Percentiles rank a stretch among this genome's conserved stretches.
Conservation (phyloP, 306 rosid genomes). For the Arachis stenosperma region DNA sequence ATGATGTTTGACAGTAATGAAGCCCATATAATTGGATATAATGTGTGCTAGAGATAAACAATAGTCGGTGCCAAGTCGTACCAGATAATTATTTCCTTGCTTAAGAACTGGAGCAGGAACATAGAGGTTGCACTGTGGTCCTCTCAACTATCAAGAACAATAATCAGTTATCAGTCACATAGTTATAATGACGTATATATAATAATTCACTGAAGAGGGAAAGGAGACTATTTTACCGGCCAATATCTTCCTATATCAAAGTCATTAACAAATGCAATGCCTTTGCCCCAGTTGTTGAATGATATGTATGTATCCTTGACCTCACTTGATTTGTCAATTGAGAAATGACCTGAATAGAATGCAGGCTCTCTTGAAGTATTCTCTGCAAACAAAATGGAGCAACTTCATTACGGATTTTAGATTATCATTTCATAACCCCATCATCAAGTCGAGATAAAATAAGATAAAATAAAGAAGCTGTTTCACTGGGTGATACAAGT, state of each 20-base stretch:
- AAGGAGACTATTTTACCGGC: conserved; percentile 65
- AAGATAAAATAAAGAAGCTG: conserved; percentile 15
- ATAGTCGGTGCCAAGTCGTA: conserved; percentile 43
- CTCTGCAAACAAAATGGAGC: conserved; percentile 52
- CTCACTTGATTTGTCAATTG: conserved; percentile 53
- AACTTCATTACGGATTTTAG: conserved; percentile 31
- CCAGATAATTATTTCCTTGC: conserved; percentile 73
- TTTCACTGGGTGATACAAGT: not conserved
- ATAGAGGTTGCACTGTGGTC: conserved; percentile 94
- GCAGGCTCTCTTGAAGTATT: conserved; percentile 67
- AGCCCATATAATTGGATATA: not conserved
- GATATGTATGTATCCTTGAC: conserved; percentile 80
- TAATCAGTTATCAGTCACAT: conserved; percentile 8
- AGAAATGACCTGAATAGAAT: conserved; percentile 72
- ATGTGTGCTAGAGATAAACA: not conserved
- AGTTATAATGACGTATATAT: conserved; percentile 9
- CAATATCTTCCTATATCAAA: conserved; percentile 91
- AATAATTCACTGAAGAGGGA: conserved; percentile 18
- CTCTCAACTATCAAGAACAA: conserved; percentile 55
- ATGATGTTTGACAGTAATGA: not conserved
- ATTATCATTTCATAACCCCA: conserved; percentile 27
- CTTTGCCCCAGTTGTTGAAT: conserved; percentile 81
- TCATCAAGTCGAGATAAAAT: conserved; percentile 25
- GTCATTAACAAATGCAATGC: conserved; percentile 74
- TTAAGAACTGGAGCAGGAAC: conserved; percentile 85